Percentiles rank a stretch among this genome's conserved stretches.
Conservation (phyloP, 805 yeast species). For the Yueomyces sp. region DNA sequence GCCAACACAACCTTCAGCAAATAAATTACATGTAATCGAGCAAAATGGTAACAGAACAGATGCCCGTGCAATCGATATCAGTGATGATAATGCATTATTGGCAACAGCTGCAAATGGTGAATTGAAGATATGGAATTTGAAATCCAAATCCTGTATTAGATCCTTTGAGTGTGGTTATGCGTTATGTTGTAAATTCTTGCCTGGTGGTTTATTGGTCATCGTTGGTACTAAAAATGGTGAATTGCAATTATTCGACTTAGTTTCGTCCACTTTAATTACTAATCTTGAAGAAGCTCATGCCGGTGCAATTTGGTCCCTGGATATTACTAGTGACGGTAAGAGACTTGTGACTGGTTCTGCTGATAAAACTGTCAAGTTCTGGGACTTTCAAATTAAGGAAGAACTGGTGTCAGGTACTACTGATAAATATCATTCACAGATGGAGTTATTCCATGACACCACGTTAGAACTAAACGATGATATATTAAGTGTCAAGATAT, state of each 20-base stretch:
- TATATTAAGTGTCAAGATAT: conserved; percentile 61
- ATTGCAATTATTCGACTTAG: conserved; percentile 73
- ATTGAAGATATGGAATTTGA: conserved; percentile 77
- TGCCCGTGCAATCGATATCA: conserved; percentile 68
- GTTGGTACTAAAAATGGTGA: conserved; percentile 84
- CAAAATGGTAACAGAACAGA: conserved; percentile 83
- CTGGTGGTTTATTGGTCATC: conserved; percentile 81
- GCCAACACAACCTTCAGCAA: conserved; percentile 26
- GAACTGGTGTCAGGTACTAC: conserved; percentile 61
- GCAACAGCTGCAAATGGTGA: conserved; percentile 88
- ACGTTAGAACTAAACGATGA: conserved; percentile 83
- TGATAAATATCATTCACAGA: conserved; percentile 30
- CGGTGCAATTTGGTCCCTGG: conserved; percentile 83
- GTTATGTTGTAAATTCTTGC: conserved; percentile 64
- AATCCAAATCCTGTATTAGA: conserved; percentile 62
- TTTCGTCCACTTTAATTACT: conserved; percentile 63
- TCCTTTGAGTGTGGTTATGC: conserved; percentile 86
- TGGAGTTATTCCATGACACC: conserved; percentile 59
- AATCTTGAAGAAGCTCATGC: conserved; percentile 63
- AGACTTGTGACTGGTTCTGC: conserved; percentile 85
- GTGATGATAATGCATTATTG: conserved; percentile 65
- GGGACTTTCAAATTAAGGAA: conserved; percentile 65
- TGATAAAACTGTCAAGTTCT: conserved; percentile 78
- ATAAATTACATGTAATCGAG: conserved; percentile 48
- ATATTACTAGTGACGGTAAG: conserved; percentile 75